Evolutionary conservation across 805 yeast species (phyloP).

Genomic region (Metschnikowia peoriensis): DNA sequence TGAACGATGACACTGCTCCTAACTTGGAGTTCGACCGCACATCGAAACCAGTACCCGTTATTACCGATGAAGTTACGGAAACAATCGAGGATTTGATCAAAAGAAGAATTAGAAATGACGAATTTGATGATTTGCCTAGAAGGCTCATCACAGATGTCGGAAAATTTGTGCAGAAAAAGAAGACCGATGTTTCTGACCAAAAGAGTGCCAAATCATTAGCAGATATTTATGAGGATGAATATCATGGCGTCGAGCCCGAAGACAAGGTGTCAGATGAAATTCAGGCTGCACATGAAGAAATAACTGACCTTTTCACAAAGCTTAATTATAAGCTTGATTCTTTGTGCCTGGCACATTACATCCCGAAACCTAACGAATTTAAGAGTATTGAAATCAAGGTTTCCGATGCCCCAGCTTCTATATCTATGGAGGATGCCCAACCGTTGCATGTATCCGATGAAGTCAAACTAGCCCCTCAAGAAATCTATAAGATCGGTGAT

Average conservation of each 20-base stretch:
- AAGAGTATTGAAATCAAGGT: slow-evolving; percentile 79
- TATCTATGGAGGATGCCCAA: slow-evolving; percentile 94
- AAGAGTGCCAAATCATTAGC: slow-evolving; percentile 88
- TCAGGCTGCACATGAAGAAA: slow-evolving; percentile 73
- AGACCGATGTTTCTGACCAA: slow-evolving; percentile 72
- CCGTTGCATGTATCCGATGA: slow-evolving; percentile 78
- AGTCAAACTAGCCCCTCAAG: slow-evolving; percentile 90
- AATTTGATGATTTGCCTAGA: slow-evolving; percentile 83
- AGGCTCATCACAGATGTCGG: slow-evolving; percentile 66
- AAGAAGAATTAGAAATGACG: slow-evolving; percentile 68
- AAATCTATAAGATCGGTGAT: slow-evolving; percentile 63
- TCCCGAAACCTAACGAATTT: slow-evolving; percentile 81
- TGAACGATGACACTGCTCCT: slow-evolving; percentile 54
- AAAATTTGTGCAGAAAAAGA: slow-evolving; percentile 46
- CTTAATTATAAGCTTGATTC: slow-evolving; percentile 79
- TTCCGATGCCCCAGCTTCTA: slow-evolving; percentile 60
- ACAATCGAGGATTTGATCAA: slow-evolving; percentile 84
- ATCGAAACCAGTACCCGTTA: slow-evolving; percentile 93
- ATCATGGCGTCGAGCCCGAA: slow-evolving; percentile 45
- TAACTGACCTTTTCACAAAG: slow-evolving; percentile 58
- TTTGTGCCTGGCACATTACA: slow-evolving; percentile 88
- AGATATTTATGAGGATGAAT: slow-evolving; percentile 87
- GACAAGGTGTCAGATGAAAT: slow-evolving; percentile 61
- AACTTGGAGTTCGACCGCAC: slow-evolving; percentile 88
- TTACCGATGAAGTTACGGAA: slow-evolving; percentile 85